phyloP scores from a whole-genome alignment of 1,284 basidiomycete species.

The Apiotrichum sp. region DNA sequence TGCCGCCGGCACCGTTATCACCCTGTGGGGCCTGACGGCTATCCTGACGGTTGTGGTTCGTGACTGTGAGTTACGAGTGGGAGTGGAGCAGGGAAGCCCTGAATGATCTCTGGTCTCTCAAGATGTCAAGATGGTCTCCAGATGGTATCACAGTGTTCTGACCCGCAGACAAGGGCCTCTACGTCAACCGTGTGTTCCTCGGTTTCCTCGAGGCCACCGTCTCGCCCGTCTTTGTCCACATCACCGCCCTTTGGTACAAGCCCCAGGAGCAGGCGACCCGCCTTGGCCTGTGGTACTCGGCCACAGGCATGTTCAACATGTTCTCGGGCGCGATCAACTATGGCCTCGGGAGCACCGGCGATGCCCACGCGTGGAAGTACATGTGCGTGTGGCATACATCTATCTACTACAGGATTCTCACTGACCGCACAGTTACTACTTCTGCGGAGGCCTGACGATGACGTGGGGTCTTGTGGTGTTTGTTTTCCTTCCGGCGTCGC shows the following conservation, averaged over 20 bases:
- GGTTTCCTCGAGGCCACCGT: constrained; percentile 49
- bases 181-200: constrained; percentile 51
- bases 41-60: constrained; percentile 49
- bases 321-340: constrained; percentile 51
- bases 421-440: constrained; percentile 40
- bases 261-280: constrained; percentile 42
- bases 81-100: too few species aligned
- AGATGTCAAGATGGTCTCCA: too few species aligned
- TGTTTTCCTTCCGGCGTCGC: constrained; percentile 48
- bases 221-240: constrained; percentile 50
- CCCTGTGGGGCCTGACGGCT: constrained; percentile 50
- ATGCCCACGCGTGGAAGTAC: constrained; percentile 50
- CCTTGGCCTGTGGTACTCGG: constrained; percentile 51
- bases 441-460: constrained; percentile 51
- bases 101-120: too few species aligned
- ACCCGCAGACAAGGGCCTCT: constrained; percentile 42
- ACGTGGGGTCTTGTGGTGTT: constrained; percentile 47
- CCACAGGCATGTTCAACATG: constrained; percentile 48
- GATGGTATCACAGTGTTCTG: not conserved
- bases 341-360: constrained; percentile 46
- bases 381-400: constrained; percentile 28
- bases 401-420: too few species aligned
- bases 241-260: constrained; percentile 52
- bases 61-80: constrained; percentile 16
- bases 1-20: constrained; percentile 34